Evolutionary conservation across 169 alveolate genomes (phyloP), one percentile per base, ranked within the genome.

Genomic region (Ichthyophthirius multifiliis): DNA sequence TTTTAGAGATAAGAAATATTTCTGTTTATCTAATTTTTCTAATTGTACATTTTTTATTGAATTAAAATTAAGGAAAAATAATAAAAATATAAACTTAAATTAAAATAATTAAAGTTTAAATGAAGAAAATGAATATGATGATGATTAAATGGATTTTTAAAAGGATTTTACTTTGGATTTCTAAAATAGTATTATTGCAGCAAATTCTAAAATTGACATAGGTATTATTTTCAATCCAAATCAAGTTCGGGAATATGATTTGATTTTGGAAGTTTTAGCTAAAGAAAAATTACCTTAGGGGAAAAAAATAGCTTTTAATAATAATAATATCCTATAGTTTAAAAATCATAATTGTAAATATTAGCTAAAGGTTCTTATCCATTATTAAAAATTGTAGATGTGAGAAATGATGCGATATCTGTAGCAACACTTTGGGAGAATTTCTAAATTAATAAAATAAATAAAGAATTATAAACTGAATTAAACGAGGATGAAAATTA

Each of bases 281-380:
- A 89, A 89, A 39, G 97, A 93, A 71, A 91, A 88, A 35, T 85
- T 85, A 35, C 76, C 90, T 0, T 85, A 90, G 46, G 93, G 89
- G 34, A 74, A 84, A n/a, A 67, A 76, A 84, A 75, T 15, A 73
- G 82, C 41, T 81, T 71, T 34, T 35, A 55, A 41, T 47, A 76
- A 5, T 76, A 77, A 45, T 79, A 67, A 78, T 84, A 55, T 44
- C 41, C 64, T 34, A 30, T 82, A 27, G 65, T 78, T 39, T 82
- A 90, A 75, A 93, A 93, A 81, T 87, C 92, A 45, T 86, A 83
- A 55, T 83, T 93, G 71, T 80, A 82, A 55, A 85, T 93, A 55
- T 76, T 83, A 63, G 96, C 95, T 3, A 89, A 84, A 79, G 96
- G 96, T 18, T 91, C 85, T 65, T 93, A 86, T 85, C 96, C 96